Evolutionary conservation across 176 grass and related monocot genomes (phyloP).

Genomic region (Carex kokanica): DNA sequence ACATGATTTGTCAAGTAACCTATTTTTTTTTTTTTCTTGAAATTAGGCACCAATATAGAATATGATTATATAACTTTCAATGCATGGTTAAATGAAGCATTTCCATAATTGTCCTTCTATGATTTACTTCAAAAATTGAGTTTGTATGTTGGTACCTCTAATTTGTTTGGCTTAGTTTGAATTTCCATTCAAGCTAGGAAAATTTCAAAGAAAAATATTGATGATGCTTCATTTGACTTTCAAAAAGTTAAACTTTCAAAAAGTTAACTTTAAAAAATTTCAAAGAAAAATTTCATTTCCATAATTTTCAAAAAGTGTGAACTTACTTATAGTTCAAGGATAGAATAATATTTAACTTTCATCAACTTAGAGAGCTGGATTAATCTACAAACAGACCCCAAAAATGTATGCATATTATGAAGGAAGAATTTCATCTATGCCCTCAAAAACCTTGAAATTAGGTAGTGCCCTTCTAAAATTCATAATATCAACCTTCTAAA

Average conservation of each 20-base stretch:
- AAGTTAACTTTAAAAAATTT: too few relatives aligned
- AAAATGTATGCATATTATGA: not conserved
- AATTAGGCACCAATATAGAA: not conserved
- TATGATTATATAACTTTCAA: not conserved
- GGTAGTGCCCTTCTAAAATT: too few relatives aligned
- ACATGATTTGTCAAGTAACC: not conserved
- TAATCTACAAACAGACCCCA: not conserved
- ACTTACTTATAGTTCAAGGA: not conserved
- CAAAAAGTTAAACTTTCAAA: too few relatives aligned
- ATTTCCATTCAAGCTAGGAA: not conserved
- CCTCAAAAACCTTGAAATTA: too few relatives aligned
- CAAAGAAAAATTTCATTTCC: too few relatives aligned
- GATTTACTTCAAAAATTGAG: not conserved
- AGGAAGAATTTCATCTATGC: too few relatives aligned
- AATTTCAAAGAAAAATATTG: too few relatives aligned
- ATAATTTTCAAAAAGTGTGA: too few relatives aligned
- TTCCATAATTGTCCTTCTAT: not conserved
- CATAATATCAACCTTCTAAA: too few relatives aligned
- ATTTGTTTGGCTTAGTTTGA: not conserved
- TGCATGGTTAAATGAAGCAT: not conserved
- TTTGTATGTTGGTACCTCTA: not conserved
- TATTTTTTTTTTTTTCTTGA: not conserved
- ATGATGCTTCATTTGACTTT: too few relatives aligned
- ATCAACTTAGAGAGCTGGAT: not conserved
- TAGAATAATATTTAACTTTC: not conserved